Conservation (phyloP, 768 basidiomycete species). For the Russula lepida region DNA sequence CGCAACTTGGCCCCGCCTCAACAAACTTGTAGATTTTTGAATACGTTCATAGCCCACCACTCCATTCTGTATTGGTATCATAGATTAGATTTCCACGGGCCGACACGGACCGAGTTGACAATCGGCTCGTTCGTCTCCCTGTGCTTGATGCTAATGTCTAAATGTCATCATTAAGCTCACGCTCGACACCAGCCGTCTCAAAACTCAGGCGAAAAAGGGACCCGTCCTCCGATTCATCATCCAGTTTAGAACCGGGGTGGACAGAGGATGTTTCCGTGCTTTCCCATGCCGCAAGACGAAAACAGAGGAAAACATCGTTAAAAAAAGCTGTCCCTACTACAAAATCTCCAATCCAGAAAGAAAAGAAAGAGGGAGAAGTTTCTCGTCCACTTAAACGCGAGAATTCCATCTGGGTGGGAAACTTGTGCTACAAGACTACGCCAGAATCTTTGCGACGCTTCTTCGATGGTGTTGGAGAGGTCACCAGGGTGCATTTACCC, state of each 20-base stretch:
- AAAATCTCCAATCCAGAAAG: constrained; percentile 23
- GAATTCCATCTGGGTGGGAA: constrained; percentile 94
- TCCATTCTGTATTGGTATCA: no score
- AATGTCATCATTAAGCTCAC: neutral
- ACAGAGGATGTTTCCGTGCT: constrained; percentile 43
- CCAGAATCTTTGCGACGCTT: constrained; percentile 59
- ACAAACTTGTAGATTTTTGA: neutral
- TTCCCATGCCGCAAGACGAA: constrained; percentile 68
- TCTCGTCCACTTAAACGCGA: constrained; percentile 43
- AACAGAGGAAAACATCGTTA: constrained; percentile 42
- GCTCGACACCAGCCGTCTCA: neutral
- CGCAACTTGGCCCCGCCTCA: neutral
- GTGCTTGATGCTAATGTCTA: neutral
- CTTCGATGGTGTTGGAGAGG: constrained; percentile 63
- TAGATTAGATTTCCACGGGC: neutral
- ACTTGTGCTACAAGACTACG: constrained; percentile 85
- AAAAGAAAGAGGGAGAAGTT: constrained; percentile 32
- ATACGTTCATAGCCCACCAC: neutral
- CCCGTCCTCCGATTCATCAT: constrained; percentile 22
- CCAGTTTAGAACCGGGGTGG: constrained; percentile 20
- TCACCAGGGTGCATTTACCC: constrained; percentile 82
- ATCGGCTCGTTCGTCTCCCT: no score
- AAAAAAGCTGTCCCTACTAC: constrained; percentile 25
- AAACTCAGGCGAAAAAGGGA: constrained; percentile 1
- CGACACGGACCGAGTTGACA: neutral